Evolutionary conservation across 345 rosid genomes (phyloP).

Genomic region (Acer negundo): DNA sequence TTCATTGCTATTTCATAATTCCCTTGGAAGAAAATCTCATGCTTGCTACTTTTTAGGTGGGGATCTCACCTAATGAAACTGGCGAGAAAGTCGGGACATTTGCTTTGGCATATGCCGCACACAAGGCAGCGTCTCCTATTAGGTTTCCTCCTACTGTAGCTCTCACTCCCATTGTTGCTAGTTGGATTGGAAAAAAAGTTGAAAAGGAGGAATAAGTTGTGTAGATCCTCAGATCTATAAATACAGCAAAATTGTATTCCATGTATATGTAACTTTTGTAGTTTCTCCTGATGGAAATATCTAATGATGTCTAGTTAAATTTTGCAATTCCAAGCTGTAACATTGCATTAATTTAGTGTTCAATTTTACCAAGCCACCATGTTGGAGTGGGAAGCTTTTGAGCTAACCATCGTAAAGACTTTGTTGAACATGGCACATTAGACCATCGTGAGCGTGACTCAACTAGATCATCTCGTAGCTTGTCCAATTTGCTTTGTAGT

Average conservation of each 20-base stretch:
- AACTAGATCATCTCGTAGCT: not conserved
- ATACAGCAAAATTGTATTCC: not conserved
- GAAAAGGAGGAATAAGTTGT: slow-evolving; percentile 40
- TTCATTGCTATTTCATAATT: not conserved
- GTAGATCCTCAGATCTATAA: slow-evolving; percentile 6
- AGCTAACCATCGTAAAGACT: not conserved
- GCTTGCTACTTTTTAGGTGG: slow-evolving; percentile 50
- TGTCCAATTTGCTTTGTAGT: not conserved
- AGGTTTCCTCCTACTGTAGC: slow-evolving; percentile 93
- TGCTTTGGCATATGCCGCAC: slow-evolving; percentile 91
- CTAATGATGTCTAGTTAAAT: not conserved
- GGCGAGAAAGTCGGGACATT: slow-evolving; percentile 88
- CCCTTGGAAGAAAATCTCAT: not conserved
- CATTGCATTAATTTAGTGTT: not conserved
- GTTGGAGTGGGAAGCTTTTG: too few species aligned
- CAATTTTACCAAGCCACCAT: too few species aligned
- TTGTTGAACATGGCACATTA: too few species aligned
- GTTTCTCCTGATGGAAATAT: not conserved
- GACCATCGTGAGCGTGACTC: not conserved
- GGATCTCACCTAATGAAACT: slow-evolving; percentile 63
- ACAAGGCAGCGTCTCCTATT: slow-evolving; percentile 94
- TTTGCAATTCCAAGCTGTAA: not conserved
- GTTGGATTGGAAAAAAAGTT: slow-evolving; percentile 89
- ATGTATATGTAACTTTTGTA: not conserved
- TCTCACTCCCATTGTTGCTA: slow-evolving; percentile 83